phyloP scores from a whole-genome alignment of 352 stramenopile genomes.

The Halophytophthora batemanensis region DNA sequence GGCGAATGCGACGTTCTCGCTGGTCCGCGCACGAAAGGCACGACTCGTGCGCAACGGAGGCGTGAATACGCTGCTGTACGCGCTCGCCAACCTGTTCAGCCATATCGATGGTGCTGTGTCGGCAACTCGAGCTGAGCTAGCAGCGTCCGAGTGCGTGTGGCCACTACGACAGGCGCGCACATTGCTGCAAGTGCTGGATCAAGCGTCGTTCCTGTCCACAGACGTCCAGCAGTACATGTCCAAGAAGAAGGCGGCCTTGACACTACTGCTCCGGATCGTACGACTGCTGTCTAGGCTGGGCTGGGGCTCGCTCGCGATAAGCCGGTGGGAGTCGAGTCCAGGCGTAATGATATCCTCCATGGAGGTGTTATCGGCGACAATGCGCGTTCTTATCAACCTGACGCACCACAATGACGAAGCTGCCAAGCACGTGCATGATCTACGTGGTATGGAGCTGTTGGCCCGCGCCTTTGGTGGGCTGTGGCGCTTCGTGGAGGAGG shows the following conservation, averaged over 20 bases:
- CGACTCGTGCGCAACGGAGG: slow-evolving; percentile 41
- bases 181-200: slow-evolving; percentile 59
- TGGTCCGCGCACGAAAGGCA: slow-evolving; percentile 30
- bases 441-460: slow-evolving; percentile 41
- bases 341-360: slow-evolving; percentile 29
- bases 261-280: slow-evolving; percentile 37
- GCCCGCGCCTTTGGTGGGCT: slow-evolving; percentile 43
- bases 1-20: slow-evolving; percentile 23
- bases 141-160: slow-evolving; percentile 13
- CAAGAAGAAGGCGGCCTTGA: slow-evolving; percentile 27
- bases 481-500: slow-evolving; percentile 12
- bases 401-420: slow-evolving; percentile 67
- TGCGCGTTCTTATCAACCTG: slow-evolving; percentile 77
- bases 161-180: slow-evolving; percentile 37
- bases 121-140: not conserved
- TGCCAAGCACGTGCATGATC: slow-evolving; percentile 30
- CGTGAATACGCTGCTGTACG: slow-evolving; percentile 23
- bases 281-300: slow-evolving; percentile 29
- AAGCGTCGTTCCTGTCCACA: slow-evolving; percentile 53
- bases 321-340: slow-evolving; percentile 26
- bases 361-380: slow-evolving; percentile 39
- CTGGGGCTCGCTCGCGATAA: slow-evolving; percentile 23
- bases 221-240: slow-evolving; percentile 54
- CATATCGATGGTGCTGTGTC: slow-evolving; percentile 6
- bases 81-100: slow-evolving; percentile 7